A percentile compares a stretch with the other conserved stretches of the same genome.
phyloP scores from a whole-genome alignment of 805 yeast species.

The Starmerella asiatica region DNA sequence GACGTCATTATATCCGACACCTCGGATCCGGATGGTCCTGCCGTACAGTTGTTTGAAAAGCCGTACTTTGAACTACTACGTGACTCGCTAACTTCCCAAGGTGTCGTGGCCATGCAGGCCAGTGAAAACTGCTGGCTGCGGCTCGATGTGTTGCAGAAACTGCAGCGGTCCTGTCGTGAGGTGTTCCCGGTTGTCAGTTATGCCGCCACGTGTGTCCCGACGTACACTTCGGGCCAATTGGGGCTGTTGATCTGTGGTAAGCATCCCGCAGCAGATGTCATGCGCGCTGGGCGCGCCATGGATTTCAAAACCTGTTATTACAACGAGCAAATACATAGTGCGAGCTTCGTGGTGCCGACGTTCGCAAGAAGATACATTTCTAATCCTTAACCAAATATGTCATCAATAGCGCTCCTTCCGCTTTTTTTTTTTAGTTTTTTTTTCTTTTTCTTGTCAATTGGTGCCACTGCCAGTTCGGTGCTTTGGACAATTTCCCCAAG shows the following conservation, averaged over 20 bases:
- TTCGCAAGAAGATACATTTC: conserved; percentile 57
- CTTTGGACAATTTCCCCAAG: conserved; percentile 1
- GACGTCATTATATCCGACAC: conserved; percentile 87
- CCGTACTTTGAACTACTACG: conserved; percentile 57
- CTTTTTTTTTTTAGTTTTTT: conserved; percentile 28
- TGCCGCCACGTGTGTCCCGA: conserved; percentile 86
- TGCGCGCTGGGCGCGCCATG: conserved; percentile 51
- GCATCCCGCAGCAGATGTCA: conserved; percentile 50
- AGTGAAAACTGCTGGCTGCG: conserved; percentile 84
- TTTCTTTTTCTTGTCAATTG: not conserved
- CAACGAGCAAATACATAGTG: conserved; percentile 69
- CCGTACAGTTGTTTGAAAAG: conserved; percentile 71
- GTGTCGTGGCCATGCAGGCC: conserved; percentile 72
- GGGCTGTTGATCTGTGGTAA: conserved; percentile 97
- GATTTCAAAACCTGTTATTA: conserved; percentile 63
- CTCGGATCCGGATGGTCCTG: conserved; percentile 93
- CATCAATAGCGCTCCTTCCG: conserved; percentile 50
- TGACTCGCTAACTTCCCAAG: conserved; percentile 47
- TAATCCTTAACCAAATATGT: conserved; percentile 46
- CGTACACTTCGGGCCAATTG: conserved; percentile 93
- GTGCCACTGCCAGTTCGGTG: not conserved
- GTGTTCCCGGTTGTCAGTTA: conserved; percentile 88
- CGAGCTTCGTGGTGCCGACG: conserved; percentile 82
- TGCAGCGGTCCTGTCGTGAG: conserved; percentile 66
- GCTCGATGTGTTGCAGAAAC: conserved; percentile 64